Conservation (phyloP, 2,329 filamentous ascomycete species). For the Fusarium tuaranense region DNA sequence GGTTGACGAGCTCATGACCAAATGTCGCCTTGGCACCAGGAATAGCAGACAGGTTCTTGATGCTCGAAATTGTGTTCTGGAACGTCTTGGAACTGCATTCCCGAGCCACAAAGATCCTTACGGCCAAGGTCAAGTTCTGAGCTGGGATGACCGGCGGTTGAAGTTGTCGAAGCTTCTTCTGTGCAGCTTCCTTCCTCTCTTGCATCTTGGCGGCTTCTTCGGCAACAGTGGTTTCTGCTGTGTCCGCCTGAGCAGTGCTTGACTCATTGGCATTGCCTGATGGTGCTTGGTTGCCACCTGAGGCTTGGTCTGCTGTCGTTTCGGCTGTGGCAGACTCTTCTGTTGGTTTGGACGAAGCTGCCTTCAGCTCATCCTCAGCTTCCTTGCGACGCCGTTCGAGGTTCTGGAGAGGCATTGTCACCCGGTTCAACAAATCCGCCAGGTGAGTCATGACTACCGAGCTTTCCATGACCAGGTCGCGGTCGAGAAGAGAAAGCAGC, state of each 20-base stretch:
- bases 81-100: slow-evolving; percentile 99
- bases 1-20: slow-evolving; percentile 89
- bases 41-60: slow-evolving; percentile 96
- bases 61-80: slow-evolving; percentile 96
- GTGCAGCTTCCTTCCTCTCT: slow-evolving; percentile 54
- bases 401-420: slow-evolving; percentile 86
- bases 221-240: slow-evolving; percentile 41
- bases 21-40: slow-evolving; percentile 91
- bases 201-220: slow-evolving; percentile 46
- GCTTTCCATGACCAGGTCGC: slow-evolving; percentile 96
- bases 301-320: slow-evolving; percentile 23
- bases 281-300: slow-evolving; percentile 51
- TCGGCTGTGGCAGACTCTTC: slow-evolving; percentile 49
- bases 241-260: slow-evolving; percentile 45
- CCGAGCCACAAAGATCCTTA: slow-evolving; percentile 94
- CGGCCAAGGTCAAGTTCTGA: slow-evolving; percentile 91
- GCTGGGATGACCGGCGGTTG: slow-evolving; percentile 88
- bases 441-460: slow-evolving; percentile 96
- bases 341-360: slow-evolving; percentile 50
- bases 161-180: slow-evolving; percentile 69
- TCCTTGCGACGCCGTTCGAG: slow-evolving; percentile 88
- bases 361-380: slow-evolving; percentile 66
- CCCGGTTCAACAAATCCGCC: slow-evolving; percentile 85
- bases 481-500: slow-evolving; percentile 86
- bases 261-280: slow-evolving; percentile 20